phyloP scores from a whole-genome alignment of 1,284 basidiomycete genomes.

The Ustanciosporium gigantosporum region DNA sequence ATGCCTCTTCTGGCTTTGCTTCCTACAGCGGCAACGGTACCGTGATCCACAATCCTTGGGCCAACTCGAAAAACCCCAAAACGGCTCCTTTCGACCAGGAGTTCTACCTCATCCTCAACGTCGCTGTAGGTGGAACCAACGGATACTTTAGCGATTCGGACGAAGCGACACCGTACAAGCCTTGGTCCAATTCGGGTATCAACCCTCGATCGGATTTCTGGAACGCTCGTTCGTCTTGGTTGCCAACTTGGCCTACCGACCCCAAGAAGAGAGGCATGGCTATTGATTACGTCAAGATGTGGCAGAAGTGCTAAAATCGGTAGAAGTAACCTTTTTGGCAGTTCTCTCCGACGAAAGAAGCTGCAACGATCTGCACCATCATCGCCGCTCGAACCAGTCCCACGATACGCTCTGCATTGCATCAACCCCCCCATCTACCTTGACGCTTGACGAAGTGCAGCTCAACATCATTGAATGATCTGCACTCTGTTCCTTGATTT shows the following conservation, averaged over 20 bases:
- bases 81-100: conserved; percentile 81
- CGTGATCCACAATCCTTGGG: conserved; percentile 67
- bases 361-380: no score
- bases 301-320: conserved; percentile 62
- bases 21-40: conserved; percentile 73
- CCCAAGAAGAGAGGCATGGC: conserved; percentile 68
- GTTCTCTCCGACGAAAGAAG: no score
- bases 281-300: conserved; percentile 76
- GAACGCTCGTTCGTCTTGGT: conserved; percentile 57
- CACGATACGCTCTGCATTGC: no score
- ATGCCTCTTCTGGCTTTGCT: conserved; percentile 77
- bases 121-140: conserved; percentile 80
- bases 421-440: no score
- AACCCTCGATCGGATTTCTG: conserved; percentile 75
- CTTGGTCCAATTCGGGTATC: conserved; percentile 74
- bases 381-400: no score
- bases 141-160: conserved; percentile 74
- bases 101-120: conserved; percentile 79
- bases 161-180: conserved; percentile 68
- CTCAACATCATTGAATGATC: no score
- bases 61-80: conserved; percentile 60
- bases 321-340: no score
- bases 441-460: no score
- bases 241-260: conserved; percentile 33
- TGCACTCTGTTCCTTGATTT: no score